Base-by-base conservation (phyloP, 257 asterid species). In the Lantana camara region DNA sequence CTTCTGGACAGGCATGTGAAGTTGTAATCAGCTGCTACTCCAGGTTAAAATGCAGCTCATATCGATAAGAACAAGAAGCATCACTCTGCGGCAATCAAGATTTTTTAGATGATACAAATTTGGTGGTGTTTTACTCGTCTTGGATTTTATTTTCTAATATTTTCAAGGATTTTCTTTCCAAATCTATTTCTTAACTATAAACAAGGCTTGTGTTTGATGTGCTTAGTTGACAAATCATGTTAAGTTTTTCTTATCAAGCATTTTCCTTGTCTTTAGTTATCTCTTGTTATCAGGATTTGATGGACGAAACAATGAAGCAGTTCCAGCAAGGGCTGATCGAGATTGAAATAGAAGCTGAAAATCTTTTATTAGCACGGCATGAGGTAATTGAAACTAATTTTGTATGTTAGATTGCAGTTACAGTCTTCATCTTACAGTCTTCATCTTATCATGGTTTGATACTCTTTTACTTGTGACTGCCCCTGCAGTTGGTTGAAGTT, bases 281-380 rank as follows among this genome's bases (percentile, higher is more conserved):
- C 24, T 22, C 27, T 27, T 37, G 22, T 48, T 37, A n/a, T n/a
- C n/a, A 13, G 44, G 38, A 45, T 53, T 9, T 48, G 45, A 87
- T 87, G 95, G 92, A 87, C 9, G 79, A 76, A 7, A 29, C 64
- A 7, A 81, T 83, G 96, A 74, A 71, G 69, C 77, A 78, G 21
- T 74, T 84, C 53, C 84, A 78, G 67, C 73, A 81, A 42, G 81
- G 67, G 54, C 88, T 87, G 10, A 57, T 71, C 12, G 93, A 84
- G 65, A 77, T 88, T 73, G 99, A 94, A 77, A 60, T 78, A 21
- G 96, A 90, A 77, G 96, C 95, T 19, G 97, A 93, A 66, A 69
- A 80, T 21, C 82, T 93, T 53, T 66, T 85, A 45, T 50, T 88
- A 74, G 95, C 92, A 17, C 87, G 95, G 23, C 97, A 87, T 27